Base-by-base conservation (phyloP, 768 basidiomycete species). In the Lanmaoa pseudosensibilis region DNA sequence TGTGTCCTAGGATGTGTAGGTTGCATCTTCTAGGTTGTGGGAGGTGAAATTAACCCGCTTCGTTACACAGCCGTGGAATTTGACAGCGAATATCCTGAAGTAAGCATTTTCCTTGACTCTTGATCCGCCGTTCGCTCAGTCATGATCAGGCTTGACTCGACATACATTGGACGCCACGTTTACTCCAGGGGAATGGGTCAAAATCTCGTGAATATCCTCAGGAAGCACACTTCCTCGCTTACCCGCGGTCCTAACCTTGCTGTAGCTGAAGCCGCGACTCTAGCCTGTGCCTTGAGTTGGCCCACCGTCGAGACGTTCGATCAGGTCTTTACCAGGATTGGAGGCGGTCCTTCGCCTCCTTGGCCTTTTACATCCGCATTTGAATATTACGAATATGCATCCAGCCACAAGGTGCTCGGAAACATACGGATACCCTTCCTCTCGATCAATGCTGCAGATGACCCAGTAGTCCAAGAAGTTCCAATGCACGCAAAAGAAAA, bases 171-270 rank as follows among this genome's bases (percentile, higher is more conserved):
- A 49, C 82, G 80, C 52, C 72, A 82, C 48, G 65, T 92, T 45
- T 94, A 94, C 67, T 88, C 89, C 13, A 85, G 79, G 67, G 88
- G 83, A 40, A 87, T 95, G 88, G 91, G 84, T 5, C 76, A 75
- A 58, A 95, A 94, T 68, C 76, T 94, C 18, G 73, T 79, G 46
- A 82, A 77, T 37, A 72, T 89, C 43, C 66, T 89, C 54, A 77
- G 73, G 63, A 76, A 77, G 47, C 84, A 92, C 59, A 61, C 73
- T 15, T 65, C 76, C 21, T 55, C 75, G 1, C 70, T 90, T n/a
- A 69, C 75, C 25, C 65, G 76, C 54, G 78, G 83, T 64, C 77
- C 84, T 39, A 76, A 81, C 25, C 81, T 82, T 45, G 65, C 71
- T 52, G 76, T 85, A 32, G 74, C 82, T 32, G 74, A 82, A 60